Evolutionary conservation across 768 basidiomycete genomes (phyloP).

Genomic region (Bullera alba): DNA sequence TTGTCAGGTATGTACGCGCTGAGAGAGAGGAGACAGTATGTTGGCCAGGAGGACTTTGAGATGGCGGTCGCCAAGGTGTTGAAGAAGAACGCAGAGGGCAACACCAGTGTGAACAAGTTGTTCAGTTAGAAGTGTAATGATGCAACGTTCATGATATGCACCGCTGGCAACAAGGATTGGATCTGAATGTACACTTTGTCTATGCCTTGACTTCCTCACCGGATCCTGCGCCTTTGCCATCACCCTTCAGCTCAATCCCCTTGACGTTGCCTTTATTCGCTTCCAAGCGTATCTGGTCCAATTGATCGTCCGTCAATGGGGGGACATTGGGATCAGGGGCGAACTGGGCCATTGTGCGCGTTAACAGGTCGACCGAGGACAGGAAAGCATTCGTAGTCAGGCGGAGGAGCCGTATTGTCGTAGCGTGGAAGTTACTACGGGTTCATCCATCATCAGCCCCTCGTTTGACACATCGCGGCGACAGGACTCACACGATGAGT

Average conservation of each 20-base stretch:
- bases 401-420: constrained; percentile 78
- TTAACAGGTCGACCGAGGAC: constrained; percentile 79
- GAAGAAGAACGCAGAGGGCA: constrained; percentile 94
- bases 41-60: constrained; percentile 98
- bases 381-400: constrained; percentile 78
- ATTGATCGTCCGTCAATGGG: constrained; percentile 19
- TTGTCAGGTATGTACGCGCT: constrained; percentile 85
- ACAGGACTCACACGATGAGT: constrained; percentile 63
- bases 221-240: constrained; percentile 35
- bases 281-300: constrained; percentile 14
- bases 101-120: constrained; percentile 87
- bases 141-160: no score
- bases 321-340: constrained; percentile 56
- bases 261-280: constrained; percentile 12
- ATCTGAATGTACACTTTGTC: background rate
- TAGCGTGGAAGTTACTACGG: constrained; percentile 55
- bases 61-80: constrained; percentile 94
- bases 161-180: no score
- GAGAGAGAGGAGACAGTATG: constrained; percentile 88
- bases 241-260: constrained; percentile 38
- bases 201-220: constrained; percentile 30
- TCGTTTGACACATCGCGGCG: background rate
- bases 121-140: constrained; percentile 52
- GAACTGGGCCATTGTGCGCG: constrained; percentile 74
- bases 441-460: constrained; percentile 11